Conservation (phyloP, 1,139 yeast species). For the Hanseniaspora uvarum region DNA sequence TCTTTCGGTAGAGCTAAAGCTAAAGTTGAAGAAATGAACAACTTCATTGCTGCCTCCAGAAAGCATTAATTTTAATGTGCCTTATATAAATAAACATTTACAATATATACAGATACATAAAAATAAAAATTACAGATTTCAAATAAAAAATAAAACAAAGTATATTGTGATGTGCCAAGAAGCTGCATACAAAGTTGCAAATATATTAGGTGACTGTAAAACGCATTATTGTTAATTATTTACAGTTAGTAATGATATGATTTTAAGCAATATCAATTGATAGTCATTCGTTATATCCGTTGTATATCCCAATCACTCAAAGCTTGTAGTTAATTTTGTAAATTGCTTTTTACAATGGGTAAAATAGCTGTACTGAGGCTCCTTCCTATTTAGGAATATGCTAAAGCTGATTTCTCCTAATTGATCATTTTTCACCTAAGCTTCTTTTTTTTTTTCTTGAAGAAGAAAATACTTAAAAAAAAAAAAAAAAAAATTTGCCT, state of each 20-base stretch:
- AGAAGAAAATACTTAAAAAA: neutral
- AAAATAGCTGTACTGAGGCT: neutral
- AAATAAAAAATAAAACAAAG: conserved; percentile 4
- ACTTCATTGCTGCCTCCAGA: conserved; percentile 95
- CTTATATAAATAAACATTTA: conserved; percentile 12
- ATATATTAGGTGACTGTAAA: no score
- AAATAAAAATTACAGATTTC: conserved; percentile 15
- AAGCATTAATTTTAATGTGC: conserved; percentile 41
- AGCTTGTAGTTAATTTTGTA: neutral
- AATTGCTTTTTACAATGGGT: neutral
- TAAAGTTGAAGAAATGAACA: conserved; percentile 98
- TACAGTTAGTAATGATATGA: no score
- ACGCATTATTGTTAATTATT: no score
- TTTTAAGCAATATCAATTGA: no score
- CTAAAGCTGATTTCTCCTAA: neutral
- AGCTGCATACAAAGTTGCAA: no score
- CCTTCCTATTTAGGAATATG: neutral
- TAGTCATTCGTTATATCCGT: no score
- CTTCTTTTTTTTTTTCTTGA: no score
- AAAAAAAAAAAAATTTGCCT: conserved; percentile 12
- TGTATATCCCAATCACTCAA: no score
- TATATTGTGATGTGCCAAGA: no score
- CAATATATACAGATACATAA: conserved; percentile 12
- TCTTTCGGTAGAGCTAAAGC: conserved; percentile 99
- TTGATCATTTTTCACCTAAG: neutral